Evolutionary conservation across 805 yeast genomes (phyloP), one percentile per base, ranked within the genome.

Genomic region (Teunomyces gatunensis): DNA sequence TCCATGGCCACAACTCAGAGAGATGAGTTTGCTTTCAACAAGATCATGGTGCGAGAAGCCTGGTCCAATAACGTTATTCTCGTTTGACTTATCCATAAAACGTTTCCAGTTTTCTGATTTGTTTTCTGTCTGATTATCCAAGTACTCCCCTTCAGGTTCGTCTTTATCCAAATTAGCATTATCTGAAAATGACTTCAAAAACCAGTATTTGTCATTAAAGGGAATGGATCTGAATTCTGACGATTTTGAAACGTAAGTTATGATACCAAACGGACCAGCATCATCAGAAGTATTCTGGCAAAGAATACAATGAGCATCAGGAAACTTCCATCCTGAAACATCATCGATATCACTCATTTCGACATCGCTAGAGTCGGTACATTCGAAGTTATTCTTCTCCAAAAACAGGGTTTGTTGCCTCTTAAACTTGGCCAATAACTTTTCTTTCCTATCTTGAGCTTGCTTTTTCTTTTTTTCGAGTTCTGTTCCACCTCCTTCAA

Each of bases 1-100:
- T 1, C 96, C 95, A 66, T 92, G 99, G 1, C 97, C 96, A 70
- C 99, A 92, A 44, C 96, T 85, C 50, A 82, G 78, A 3, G 85
- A 73, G 1, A 86, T 76, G 6, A 78, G 62, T 47, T 74, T 73
- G 41, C 69, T 68, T 35, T 78, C 73, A 35, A 68, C 66, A 37
- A 59, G 60, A 17, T 63, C 63, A 15, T 61, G 64, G 6, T 55
- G 58, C 4, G 83, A 80, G 54, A 85, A 89, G 0, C 92, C 91
- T 0, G 90, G 92, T 0, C 96, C 96, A 52, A 84, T 64, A 0
- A 79, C 79, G 34, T 65, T 54, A 2, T 67, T 61, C 0, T 71
- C 64, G 44, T 71, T 73, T 3, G 72, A 54, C 1, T 57, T 54
- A 1, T 56, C 44, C 59, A 81, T 67, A 49, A 65, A 77, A 1